A percentile compares a stretch with the other conserved stretches of the same genome.
Evolutionary conservation across 306 rosid genomes (phyloP).

Genomic region (Pueraria montana): DNA sequence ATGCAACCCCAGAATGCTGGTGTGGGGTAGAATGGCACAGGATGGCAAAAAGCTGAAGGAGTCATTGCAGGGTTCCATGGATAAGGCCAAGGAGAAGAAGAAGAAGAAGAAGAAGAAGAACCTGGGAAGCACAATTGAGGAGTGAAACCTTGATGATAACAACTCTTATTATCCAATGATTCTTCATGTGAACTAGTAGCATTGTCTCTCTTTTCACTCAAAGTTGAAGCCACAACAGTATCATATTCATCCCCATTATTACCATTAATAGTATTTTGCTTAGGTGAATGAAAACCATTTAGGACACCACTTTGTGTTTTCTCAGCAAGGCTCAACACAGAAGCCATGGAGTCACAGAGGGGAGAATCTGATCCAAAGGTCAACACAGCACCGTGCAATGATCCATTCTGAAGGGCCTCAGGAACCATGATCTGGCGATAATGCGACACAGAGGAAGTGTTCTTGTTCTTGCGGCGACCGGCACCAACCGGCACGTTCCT

Average conservation of each 20-base stretch:
- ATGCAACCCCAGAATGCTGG: slow-evolving; percentile 72
- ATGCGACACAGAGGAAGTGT: slow-evolving; percentile 51
- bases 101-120: slow-evolving; percentile 51
- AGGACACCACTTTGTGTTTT: slow-evolving; percentile 43
- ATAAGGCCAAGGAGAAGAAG: slow-evolving; percentile 61
- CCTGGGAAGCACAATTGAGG: slow-evolving; percentile 67
- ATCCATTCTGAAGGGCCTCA: slow-evolving; percentile 56
- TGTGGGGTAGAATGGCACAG: slow-evolving; percentile 63
- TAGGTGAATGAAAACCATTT: slow-evolving; percentile 57
- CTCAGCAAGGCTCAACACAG: slow-evolving; percentile 59
- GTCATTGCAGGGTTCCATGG: slow-evolving; percentile 60
- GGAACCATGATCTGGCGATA: slow-evolving; percentile 62
- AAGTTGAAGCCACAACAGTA: slow-evolving; percentile 62
- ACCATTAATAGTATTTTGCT: not conserved
- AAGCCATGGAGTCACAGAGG: slow-evolving; percentile 69
- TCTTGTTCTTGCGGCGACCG: slow-evolving; percentile 92
- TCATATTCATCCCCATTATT: slow-evolving; percentile 44
- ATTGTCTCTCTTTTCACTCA: slow-evolving; percentile 57
- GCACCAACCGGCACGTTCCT: slow-evolving; percentile 87
- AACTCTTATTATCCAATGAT: slow-evolving; percentile 44
- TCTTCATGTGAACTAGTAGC: slow-evolving; percentile 46
- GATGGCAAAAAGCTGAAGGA: slow-evolving; percentile 62
- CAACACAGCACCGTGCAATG: slow-evolving; percentile 48
- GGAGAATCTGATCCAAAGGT: slow-evolving; percentile 75
- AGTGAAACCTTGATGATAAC: slow-evolving; percentile 52